Evolutionary conservation across 768 basidiomycete species (phyloP).

Genomic region (Mycena alexandri): DNA sequence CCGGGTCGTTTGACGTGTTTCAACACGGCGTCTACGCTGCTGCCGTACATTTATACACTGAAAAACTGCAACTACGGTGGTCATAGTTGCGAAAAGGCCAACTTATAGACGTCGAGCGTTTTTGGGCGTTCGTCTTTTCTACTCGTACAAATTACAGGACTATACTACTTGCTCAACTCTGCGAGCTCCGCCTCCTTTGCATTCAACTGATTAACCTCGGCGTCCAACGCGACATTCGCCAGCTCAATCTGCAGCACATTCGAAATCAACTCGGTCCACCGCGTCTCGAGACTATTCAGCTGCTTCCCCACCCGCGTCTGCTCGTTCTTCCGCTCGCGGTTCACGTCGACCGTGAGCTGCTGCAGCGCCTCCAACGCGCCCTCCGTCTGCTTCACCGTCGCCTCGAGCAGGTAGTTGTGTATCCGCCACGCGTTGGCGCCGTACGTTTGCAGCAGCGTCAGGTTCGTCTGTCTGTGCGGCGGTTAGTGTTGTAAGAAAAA

Average conservation of each 20-base stretch:
- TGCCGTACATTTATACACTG: too few relatives aligned
- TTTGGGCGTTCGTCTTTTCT: too few relatives aligned
- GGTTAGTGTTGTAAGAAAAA: constrained; percentile 10
- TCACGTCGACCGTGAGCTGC: constrained; percentile 85
- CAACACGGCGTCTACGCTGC: too few relatives aligned
- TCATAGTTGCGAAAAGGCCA: too few relatives aligned
- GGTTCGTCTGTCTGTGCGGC: constrained; percentile 78
- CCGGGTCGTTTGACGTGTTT: too few relatives aligned
- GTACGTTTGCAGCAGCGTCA: constrained; percentile 85
- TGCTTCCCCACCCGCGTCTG: constrained; percentile 89
- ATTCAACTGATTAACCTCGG: constrained; percentile 75
- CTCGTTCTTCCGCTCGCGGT: constrained; percentile 87
- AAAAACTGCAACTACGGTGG: too few relatives aligned
- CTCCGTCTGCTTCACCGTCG: constrained; percentile 79
- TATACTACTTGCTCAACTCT: constrained; percentile 43
- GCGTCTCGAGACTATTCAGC: constrained; percentile 83
- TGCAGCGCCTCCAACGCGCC: constrained; percentile 81
- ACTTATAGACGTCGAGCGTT: too few relatives aligned
- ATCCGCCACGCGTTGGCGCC: constrained; percentile 93
- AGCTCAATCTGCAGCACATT: constrained; percentile 94
- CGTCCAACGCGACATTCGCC: constrained; percentile 91
- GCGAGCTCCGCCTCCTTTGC: constrained; percentile 73
- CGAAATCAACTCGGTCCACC: constrained; percentile 95
- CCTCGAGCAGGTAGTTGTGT: constrained; percentile 90
- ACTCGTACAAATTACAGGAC: too few relatives aligned